These are phyloP conservation scores for Choanephora cucurbitarum DNA, from an alignment of 371 early-diverging fungal genomes.

Conservation along the genomic window DNA sequence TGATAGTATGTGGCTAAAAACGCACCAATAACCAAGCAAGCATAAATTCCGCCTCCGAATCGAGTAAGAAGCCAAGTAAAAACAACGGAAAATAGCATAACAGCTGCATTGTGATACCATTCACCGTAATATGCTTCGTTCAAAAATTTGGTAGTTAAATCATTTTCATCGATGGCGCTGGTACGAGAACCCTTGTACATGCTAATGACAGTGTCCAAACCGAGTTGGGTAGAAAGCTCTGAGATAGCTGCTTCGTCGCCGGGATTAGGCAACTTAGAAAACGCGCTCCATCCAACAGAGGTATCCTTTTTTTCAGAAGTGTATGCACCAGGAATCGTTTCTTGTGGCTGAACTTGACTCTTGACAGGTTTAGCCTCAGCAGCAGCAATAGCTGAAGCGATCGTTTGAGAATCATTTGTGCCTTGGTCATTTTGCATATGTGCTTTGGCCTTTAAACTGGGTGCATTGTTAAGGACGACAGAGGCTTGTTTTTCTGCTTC, in stretches of 20 bases:
- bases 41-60: slow-evolving; percentile 37
- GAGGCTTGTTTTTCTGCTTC: slow-evolving; percentile 18
- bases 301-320: slow-evolving; percentile 16
- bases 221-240: slow-evolving; percentile 16
- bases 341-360: background rate
- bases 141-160: slow-evolving; percentile 32
- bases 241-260: slow-evolving; percentile 27
- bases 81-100: slow-evolving; percentile 32
- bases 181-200: slow-evolving; percentile 26
- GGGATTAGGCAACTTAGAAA: slow-evolving; percentile 37
- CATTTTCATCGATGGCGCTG: slow-evolving; percentile 8
- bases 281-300: slow-evolving; percentile 39
- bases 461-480: slow-evolving; percentile 27
- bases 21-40: slow-evolving; percentile 48
- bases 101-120: slow-evolving; percentile 44
- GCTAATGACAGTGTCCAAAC: slow-evolving; percentile 21
- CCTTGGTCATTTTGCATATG: slow-evolving; percentile 26
- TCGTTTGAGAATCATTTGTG: slow-evolving; percentile 18
- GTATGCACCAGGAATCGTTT: slow-evolving; percentile 15
- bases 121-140: slow-evolving; percentile 41
- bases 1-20: slow-evolving; percentile 73
- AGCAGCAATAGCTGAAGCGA: slow-evolving; percentile 14
- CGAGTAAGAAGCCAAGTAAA: slow-evolving; percentile 38
- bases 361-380: slow-evolving; percentile 25
- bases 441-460: slow-evolving; percentile 10